These are phyloP conservation scores for Penicillium herquei DNA, from an alignment of 495 filamentous ascomycete genomes.

Conservation along the genomic window DNA sequence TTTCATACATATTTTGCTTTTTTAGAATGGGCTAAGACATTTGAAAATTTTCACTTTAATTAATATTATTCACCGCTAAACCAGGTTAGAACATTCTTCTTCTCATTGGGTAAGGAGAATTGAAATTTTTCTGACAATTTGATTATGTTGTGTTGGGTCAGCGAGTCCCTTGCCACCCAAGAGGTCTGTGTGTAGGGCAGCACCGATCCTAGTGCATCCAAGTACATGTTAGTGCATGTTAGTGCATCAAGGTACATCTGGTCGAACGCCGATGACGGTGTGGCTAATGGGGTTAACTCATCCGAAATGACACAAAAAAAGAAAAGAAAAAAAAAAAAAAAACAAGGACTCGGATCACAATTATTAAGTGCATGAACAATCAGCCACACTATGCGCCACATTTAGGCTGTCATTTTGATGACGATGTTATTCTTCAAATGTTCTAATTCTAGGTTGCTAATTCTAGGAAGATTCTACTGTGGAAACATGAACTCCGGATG, in stretches of 20 bases:
- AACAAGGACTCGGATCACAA: too few relatives aligned
- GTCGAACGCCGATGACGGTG: constrained; percentile 1
- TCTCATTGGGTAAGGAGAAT: not conserved
- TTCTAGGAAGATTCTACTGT: not conserved
- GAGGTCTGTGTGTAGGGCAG: not conserved
- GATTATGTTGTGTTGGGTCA: not conserved
- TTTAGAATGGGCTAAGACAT: not conserved
- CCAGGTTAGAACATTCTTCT: too few relatives aligned
- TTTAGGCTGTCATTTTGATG: not conserved
- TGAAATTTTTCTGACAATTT: not conserved
- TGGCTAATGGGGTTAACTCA: not conserved
- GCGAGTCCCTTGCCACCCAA: not conserved
- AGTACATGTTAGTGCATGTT: too few relatives aligned
- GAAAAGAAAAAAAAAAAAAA: not conserved
- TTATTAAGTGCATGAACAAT: not conserved
- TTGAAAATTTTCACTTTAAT: not conserved
- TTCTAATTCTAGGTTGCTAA: not conserved
- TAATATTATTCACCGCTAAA: too few relatives aligned
- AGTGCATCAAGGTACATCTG: too few relatives aligned
- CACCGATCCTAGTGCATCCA: not conserved
- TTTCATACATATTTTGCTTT: not conserved
- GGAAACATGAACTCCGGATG: not conserved
- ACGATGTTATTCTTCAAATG: too few relatives aligned
- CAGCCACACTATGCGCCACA: not conserved
- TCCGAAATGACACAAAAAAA: too few relatives aligned